phyloP scores from a whole-genome alignment of 768 basidiomycete genomes.

The Pleurotus djamor region DNA sequence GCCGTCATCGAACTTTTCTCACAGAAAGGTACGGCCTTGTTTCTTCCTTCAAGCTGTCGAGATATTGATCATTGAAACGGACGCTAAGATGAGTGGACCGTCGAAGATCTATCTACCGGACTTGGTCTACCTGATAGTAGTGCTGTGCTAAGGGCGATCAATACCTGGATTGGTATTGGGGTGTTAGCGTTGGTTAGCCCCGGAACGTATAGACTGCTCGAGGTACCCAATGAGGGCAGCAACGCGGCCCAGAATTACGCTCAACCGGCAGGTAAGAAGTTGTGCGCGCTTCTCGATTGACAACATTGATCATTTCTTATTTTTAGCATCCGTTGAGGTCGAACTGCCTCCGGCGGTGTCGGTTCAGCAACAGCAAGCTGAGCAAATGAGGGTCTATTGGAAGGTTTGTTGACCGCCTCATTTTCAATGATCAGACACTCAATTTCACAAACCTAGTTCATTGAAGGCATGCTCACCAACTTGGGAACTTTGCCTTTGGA shows the following conservation, averaged over 20 bases:
- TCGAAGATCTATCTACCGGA: slow-evolving; percentile 62
- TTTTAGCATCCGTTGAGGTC: slow-evolving; percentile 23
- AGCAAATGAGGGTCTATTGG: slow-evolving; percentile 89
- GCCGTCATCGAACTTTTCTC: slow-evolving; percentile 88
- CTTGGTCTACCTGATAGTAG: slow-evolving; percentile 67
- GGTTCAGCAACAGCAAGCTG: slow-evolving; percentile 73
- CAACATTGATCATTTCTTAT: neutral
- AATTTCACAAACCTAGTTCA: slow-evolving; percentile 50
- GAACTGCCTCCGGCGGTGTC: slow-evolving; percentile 50
- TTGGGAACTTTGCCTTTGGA: slow-evolving; percentile 73
- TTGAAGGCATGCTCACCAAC: slow-evolving; percentile 91
- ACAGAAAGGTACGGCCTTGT: slow-evolving; percentile 44
- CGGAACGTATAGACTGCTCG: slow-evolving; percentile 62
- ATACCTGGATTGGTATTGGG: slow-evolving; percentile 82
- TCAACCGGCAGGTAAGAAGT: slow-evolving; percentile 20
- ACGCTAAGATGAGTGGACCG: slow-evolving; percentile 63
- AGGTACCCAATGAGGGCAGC: slow-evolving; percentile 50
- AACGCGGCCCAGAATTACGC: slow-evolving; percentile 16
- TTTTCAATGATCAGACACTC: neutral
- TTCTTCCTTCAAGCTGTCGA: neutral
- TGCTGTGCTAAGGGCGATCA: slow-evolving; percentile 68
- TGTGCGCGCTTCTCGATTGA: neutral
- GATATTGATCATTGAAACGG: neutral
- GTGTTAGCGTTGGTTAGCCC: slow-evolving; percentile 71
- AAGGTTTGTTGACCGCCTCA: slow-evolving; percentile 47